These are phyloP conservation scores for Capsicum chinense DNA, from an alignment of 257 asterid genomes.

Conservation along the genomic window DNA sequence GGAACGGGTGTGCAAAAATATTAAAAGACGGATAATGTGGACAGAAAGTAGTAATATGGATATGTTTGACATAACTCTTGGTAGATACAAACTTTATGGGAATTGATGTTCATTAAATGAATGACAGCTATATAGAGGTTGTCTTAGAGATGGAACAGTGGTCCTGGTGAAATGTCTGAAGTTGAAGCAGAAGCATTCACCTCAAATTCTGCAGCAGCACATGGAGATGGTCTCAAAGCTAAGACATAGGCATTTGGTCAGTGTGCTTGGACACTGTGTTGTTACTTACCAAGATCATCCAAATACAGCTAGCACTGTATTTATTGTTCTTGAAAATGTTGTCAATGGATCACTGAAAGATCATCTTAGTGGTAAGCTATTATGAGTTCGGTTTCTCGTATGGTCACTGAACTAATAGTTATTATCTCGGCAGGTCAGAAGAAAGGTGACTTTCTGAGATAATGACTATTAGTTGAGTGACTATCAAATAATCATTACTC, in stretches of 20 bases:
- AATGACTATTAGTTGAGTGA: neutral
- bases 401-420: neutral
- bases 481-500: neutral
- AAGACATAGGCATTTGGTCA: constrained; percentile 88
- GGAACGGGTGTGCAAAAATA: no score
- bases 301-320: constrained; percentile 71
- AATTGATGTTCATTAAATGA: neutral
- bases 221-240: constrained; percentile 90
- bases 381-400: neutral
- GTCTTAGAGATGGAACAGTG: constrained; percentile 84
- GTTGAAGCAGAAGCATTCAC: constrained; percentile 80
- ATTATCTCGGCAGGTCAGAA: neutral
- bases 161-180: constrained; percentile 87
- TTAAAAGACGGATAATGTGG: no score
- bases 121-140: constrained; percentile 75
- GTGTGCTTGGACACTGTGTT: constrained; percentile 92
- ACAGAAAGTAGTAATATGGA: neutral
- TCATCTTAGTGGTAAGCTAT: constrained; percentile 66
- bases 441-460: neutral
- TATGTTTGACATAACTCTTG: neutral
- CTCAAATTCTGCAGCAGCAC: constrained; percentile 85
- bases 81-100: neutral
- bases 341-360: constrained; percentile 75
- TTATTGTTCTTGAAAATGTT: constrained; percentile 76
- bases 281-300: constrained; percentile 92